Base-by-base conservation (phyloP, 2,329 filamentous ascomycete genomes). In the Westerdykella sp. region DNA sequence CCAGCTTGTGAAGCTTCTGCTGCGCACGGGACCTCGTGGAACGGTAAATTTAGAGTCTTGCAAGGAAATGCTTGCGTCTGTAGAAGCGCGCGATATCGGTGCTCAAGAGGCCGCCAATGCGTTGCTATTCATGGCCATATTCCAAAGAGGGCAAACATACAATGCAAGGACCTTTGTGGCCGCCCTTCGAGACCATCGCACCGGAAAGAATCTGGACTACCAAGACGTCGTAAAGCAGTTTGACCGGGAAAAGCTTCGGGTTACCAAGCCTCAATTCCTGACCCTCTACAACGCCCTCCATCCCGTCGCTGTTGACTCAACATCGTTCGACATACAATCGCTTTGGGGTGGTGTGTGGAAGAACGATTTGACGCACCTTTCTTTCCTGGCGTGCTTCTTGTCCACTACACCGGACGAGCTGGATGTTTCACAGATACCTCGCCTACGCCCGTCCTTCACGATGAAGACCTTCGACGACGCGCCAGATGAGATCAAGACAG, bases 271-370 rank as follows among this genome's bases (percentile, higher is more conserved):
- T 34, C 90, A 96, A 53, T 95, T 98, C 53, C 69, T 93, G 34
- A 78, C 78, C 11, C 73, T 98, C 3, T 95, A 93, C 69, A 79
- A 85, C 43, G 85, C 87, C 4, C 71, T 98, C 22, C 70, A 89
- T 13, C 82, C 84, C 1, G 73, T 93, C 42, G 86, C 89, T 2
- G 66, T 70, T 25, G 76, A 78, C 9, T 72, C 79, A 38, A 71
- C 77, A 13, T 72, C 73, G 21, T 81, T 97, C 55, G 87, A 96
- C 61, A 84, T 98, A 36, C 89, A 96, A 63, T 78, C 77, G 32
- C 73, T 98, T 16, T 97, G 93, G 90, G 90, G 90, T 45, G 90
- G 90, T 6, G 57, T 80, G 48, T 98, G 94, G 91, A 81, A 84
- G 49, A 80, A 94, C 53, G 79, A 85, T 12, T 83, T 95, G 49